These are phyloP conservation scores for Sarocladium strictum DNA, from an alignment of 2,329 filamentous ascomycete species.

Conservation along the genomic window DNA sequence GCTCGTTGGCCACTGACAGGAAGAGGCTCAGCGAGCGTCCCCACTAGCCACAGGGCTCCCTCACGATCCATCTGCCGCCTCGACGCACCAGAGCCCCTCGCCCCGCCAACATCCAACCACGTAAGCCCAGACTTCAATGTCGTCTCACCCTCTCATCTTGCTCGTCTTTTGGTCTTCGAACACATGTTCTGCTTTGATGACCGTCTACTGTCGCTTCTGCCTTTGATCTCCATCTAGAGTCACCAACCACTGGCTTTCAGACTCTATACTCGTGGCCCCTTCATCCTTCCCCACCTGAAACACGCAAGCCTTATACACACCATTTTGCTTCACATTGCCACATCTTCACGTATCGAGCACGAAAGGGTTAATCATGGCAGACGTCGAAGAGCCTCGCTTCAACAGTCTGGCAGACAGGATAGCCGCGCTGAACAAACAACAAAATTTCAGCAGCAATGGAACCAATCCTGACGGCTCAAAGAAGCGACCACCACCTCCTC, in stretches of 20 bases:
- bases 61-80: slow-evolving; percentile 1
- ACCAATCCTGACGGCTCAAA: slow-evolving; percentile 33
- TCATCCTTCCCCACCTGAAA: not conserved
- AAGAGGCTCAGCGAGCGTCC: not conserved
- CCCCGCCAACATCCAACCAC: not conserved
- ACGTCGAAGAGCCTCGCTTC: slow-evolving; percentile 56
- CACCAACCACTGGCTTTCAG: not conserved
- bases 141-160: not conserved
- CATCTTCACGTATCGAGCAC: not conserved
- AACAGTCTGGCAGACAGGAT: slow-evolving; percentile 57
- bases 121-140: not conserved
- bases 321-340: not conserved
- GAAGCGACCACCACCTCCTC: slow-evolving; percentile 25
- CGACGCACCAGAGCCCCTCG: not conserved
- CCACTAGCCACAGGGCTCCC: not conserved
- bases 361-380: slow-evolving; percentile 40
- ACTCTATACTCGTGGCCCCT: not conserved
- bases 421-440: slow-evolving; percentile 56
- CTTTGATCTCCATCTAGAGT: not conserved
- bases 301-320: not conserved
- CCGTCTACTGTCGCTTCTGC: not conserved
- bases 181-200: not conserved
- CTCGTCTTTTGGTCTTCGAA: not conserved
- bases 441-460: slow-evolving; percentile 41
- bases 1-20: not conserved